Evolutionary conservation across 805 yeast species (phyloP), one percentile per base, ranked within the genome.

Genomic region (Candida caryicola): DNA sequence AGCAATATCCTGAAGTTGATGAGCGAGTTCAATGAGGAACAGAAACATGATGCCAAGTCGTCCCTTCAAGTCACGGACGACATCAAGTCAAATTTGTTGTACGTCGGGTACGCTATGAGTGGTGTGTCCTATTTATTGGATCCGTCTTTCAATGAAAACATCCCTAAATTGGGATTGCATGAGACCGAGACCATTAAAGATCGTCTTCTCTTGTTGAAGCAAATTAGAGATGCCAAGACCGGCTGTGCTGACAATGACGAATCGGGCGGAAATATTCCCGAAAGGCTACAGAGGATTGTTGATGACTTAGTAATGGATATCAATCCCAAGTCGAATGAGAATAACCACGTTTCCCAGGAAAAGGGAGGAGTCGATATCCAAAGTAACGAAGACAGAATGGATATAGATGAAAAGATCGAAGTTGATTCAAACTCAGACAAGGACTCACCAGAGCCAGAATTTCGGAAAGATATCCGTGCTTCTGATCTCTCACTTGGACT

Each of bases 121-220:
- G 96, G 96, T 17, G 64, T 79, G 6, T 75, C 95, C 23, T 69
- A 74, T 31, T 62, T 89, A 26, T 77, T 85, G 50, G 96, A 88
- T 54, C 86, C 95, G 0, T 78, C 81, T 10, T 83, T 69, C 48
- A 69, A 73, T 31, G 77, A 71, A 30, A 70, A 69, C 31, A 64
- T 68, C 17, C 73, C 74, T 0, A 61, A 63, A 31, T 49, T 66
- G 30, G 57, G 52, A 31, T 53, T 51, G 7, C 62, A 59, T 39
- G 52, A 50, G 21, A 48, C 53, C 2, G 64, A 62, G 36, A 49
- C 69, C 2, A 52, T 69, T 14, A 60, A 63, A 31, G 60, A 62
- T 21, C 50, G 73, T 15, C 50, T 68, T n/a, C 29, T 51, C n/a
- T 48, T 65, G 14, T 49, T 64, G 37, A 55, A 57, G 29, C 64